Conservation (phyloP, 108 stramenopile species). For the Poteriospumella lacustris region DNA sequence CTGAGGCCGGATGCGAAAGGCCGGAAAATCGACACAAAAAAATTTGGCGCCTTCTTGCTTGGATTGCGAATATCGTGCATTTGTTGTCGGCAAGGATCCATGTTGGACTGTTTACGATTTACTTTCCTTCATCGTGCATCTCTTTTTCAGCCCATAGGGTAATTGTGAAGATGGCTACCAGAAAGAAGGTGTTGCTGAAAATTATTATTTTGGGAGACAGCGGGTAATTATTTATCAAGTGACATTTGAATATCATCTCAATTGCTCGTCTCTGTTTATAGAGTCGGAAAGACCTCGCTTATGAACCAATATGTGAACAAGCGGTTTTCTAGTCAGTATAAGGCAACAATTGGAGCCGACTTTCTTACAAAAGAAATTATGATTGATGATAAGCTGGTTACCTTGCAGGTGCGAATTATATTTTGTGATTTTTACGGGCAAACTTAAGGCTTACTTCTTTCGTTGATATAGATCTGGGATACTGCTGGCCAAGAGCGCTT, state of each 20-base stretch:
- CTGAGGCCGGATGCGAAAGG: too few relatives aligned
- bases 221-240: constrained; percentile 38
- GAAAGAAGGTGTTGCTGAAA: constrained; percentile 80
- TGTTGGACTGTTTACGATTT: too few relatives aligned
- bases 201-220: constrained; percentile 89
- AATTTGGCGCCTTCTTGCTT: too few relatives aligned
- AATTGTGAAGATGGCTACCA: constrained; percentile 55
- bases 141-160: too few relatives aligned
- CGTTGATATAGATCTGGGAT: constrained; percentile 84
- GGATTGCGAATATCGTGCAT: too few relatives aligned
- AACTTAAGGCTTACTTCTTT: not conserved
- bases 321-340: constrained; percentile 88
- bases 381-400: constrained; percentile 67
- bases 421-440: not conserved
- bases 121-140: not conserved
- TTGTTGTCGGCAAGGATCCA: too few relatives aligned
- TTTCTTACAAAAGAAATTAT: constrained; percentile 79
- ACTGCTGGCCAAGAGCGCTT: constrained; percentile 96
- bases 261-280: constrained; percentile 25
- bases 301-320: constrained; percentile 97
- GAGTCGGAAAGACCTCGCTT: constrained; percentile 93
- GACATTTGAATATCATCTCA: not conserved
- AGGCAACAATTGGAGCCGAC: constrained; percentile 97
- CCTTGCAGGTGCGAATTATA: constrained; percentile 49
- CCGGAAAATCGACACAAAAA: too few relatives aligned